Evolutionary conservation across 2,329 filamentous ascomycete species (phyloP), one percentile per base, ranked within the genome.

Genomic region (Dactylonectria estremocensis): DNA sequence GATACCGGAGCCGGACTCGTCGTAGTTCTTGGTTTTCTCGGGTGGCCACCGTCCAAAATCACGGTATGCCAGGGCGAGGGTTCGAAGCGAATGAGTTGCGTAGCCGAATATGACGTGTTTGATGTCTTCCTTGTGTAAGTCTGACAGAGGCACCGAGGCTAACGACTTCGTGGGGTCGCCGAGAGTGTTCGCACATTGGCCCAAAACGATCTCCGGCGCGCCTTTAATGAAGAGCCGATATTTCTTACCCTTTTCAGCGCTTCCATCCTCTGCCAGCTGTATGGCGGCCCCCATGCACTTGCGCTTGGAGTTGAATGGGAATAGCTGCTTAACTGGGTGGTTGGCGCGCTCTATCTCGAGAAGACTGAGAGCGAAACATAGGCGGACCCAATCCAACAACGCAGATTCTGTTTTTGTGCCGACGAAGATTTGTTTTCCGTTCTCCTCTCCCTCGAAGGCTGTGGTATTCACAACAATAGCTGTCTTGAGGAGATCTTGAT

Each of bases 41-140:
- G 24, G 24, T 7, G 92, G 92, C 92, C 92, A 94, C 59, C 81
- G 83, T 46, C 90, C 85, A 68, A 92, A 93, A 71, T 95, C 93
- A 53, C 89, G 88, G 79, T 93, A 94, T 9, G 92, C 85, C 68
- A 95, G 84, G 35, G 88, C 92, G 61, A 95, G 92, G 2, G 92
- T 94, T 61, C 92, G 89, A 7, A 95, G 86, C 8, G 92, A 94
- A 28, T 89, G 83, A 5, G 84, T 85, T 8, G 90, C 90, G 70
- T 91, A 91, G 3, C 83, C 81, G 46, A 88, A 85, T 71, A 91
- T 91, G 56, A 88, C 79, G 14, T 81, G 77, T 45, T 83, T 82
- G 18, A 91, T 77, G 0, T 83, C 84, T 37, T 89, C 84, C 45
- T 86, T 85, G 68, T 90, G 87, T 16, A 82, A 83, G 2, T 71